Evolutionary conservation across 805 yeast species (phyloP), one percentile per base, ranked within the genome.

Genomic region (Priceomyces fermenticarens): DNA sequence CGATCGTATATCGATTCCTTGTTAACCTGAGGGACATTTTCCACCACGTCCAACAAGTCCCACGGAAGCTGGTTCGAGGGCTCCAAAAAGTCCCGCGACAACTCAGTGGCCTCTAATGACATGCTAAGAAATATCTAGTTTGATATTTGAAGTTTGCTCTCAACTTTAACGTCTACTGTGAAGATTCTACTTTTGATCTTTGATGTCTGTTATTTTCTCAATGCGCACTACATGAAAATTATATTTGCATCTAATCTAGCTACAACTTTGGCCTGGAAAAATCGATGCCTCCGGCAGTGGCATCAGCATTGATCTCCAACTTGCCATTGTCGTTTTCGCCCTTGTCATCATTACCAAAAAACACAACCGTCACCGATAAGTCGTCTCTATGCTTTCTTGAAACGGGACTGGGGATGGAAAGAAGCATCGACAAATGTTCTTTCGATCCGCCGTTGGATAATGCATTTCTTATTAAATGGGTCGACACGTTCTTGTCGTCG

Each of bases 301-400:
- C 85, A 14, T 63, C 70, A 16, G 66, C 53, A 52, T 81, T 81
- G 47, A 80, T 69, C 49, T 77, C 84, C 47, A 81, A 59, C 49
- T 66, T 66, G 2, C 83, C 83, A 15, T 52, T 53, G 26, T 70
- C 72, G 46, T 68, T 60, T 41, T 57, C 66, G 10, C 68, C 66
- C n/a, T 58, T 54, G 6, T 62, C 58, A 36, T 72, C 73, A 16
- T 78, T 78, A 10, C 95, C 96, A 59, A 93, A 93, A 63, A 93
- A 93, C 2, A 91, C 88, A 16, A 93, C 99, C 2, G 97, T 88
- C 4, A 90, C 97, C 0, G 98, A 90, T 57, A 93, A 73, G 62
- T 93, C 99, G 65, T 93, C 99, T 61, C 99, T 80, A 64, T 90
- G 91, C 34, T 88, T 76, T 64, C 99, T 80, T 14, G 96, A 85